Percentiles rank a stretch among this genome's conserved stretches.
phyloP scores from a whole-genome alignment of 2,329 filamentous ascomycete species.

The Chaetomium sp. region DNA sequence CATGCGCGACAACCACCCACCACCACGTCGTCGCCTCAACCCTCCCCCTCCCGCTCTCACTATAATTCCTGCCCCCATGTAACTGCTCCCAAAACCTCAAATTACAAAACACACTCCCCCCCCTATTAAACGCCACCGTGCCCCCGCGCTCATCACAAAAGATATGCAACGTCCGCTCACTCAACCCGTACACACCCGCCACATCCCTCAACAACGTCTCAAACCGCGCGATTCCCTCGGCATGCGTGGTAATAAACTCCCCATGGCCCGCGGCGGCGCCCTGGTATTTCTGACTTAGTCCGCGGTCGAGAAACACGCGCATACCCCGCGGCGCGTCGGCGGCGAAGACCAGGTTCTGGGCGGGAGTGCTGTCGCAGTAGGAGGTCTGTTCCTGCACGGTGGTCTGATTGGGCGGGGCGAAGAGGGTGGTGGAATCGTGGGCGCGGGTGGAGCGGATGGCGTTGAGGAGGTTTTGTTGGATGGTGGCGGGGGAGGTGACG shows the following conservation, averaged over 20 bases:
- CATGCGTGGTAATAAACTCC: conserved; percentile 55
- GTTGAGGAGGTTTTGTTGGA: conserved; percentile 66
- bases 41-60: conserved; percentile 38
- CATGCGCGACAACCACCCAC: conserved; percentile 81
- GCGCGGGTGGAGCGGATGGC: conserved; percentile 74
- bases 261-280: conserved; percentile 35
- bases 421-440: conserved; percentile 67
- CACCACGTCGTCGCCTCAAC: conserved; percentile 71
- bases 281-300: conserved; percentile 36
- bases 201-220: conserved; percentile 63
- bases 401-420: conserved; percentile 63
- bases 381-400: conserved; percentile 74
- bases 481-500: conserved; percentile 53
- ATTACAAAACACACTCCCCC: conserved; percentile 89
- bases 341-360: conserved; percentile 64
- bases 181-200: conserved; percentile 65
- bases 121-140: conserved; percentile 88
- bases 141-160: conserved; percentile 75
- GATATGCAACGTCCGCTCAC: conserved; percentile 66
- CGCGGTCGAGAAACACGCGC: conserved; percentile 59
- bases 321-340: conserved; percentile 66
- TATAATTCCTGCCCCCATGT: conserved; percentile 50
- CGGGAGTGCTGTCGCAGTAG: conserved; percentile 75
- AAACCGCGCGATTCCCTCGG: conserved; percentile 61
- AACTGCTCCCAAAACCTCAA: conserved; percentile 78